phyloP scores from a whole-genome alignment of 2,329 filamentous ascomycete species.

The Cladosporium sp. region DNA sequence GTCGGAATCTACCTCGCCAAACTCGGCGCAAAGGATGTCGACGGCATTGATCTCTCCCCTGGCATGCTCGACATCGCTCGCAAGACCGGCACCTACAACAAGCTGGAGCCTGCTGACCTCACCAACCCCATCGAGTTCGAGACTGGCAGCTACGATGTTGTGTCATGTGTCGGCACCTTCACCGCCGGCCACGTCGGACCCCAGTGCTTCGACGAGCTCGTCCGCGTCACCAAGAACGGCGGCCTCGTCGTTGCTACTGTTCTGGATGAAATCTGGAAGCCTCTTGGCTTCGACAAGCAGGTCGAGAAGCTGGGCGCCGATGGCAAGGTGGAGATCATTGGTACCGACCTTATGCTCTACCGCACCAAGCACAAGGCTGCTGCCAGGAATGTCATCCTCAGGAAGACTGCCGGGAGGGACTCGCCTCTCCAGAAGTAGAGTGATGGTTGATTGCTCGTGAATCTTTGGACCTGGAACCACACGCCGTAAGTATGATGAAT shows the following conservation, averaged over 20 bases:
- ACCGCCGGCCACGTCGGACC: constrained; percentile 54
- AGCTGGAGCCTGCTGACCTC: constrained; percentile 44
- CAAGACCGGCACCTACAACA: constrained; percentile 45
- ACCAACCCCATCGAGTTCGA: constrained; percentile 38
- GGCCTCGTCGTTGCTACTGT: constrained; percentile 51
- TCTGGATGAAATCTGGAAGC: constrained; percentile 46
- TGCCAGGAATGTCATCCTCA: constrained; percentile 23
- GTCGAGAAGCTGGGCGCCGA: constrained; percentile 31
- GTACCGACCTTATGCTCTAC: constrained; percentile 29
- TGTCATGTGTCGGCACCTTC: constrained; percentile 52
- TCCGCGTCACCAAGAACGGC: constrained; percentile 43
- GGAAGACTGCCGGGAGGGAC: constrained; percentile 18
- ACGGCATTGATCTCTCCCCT: constrained; percentile 50
- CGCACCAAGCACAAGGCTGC: constrained; percentile 23
- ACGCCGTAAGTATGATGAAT: too few species aligned
- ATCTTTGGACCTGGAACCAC: too few species aligned
- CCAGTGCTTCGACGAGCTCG: constrained; percentile 46
- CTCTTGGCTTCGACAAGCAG: constrained; percentile 44
- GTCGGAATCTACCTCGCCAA: constrained; percentile 44
- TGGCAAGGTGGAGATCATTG: constrained; percentile 35
- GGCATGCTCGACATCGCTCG: constrained; percentile 52
- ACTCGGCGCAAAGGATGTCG: constrained; percentile 41
- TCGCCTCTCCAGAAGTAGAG: constrained; percentile 9
- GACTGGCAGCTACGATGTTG: constrained; percentile 45
- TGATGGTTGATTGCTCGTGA: too few species aligned